A percentile compares a stretch with the other conserved stretches of the same genome.
These are phyloP conservation scores for Lunasporangiospora selenospora DNA, from an alignment of 192 early-diverging fungal genomes.

Conservation along the genomic window DNA sequence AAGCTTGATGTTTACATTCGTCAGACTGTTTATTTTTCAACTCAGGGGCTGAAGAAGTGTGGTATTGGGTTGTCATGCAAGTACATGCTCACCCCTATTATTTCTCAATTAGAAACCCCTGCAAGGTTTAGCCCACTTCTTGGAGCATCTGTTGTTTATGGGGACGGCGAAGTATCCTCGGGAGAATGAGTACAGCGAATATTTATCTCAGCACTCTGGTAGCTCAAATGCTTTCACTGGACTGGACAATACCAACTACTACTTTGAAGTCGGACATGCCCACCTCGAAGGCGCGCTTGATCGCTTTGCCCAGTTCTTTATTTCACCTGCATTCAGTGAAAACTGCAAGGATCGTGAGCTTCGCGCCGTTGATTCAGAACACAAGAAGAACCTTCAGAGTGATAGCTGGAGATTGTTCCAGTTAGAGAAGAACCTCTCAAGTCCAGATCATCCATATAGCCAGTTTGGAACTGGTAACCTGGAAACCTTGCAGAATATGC, in stretches of 20 bases:
- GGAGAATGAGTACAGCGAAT: conserved; percentile 84
- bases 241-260: conserved; percentile 86
- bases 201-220: conserved; percentile 76
- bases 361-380: conserved; percentile 95
- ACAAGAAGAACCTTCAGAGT: conserved; percentile 93
- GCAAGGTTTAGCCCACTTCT: conserved; percentile 86
- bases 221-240: conserved; percentile 84
- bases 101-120: conserved; percentile 61
- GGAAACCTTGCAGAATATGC: conserved; percentile 79
- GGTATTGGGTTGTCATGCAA: too few relatives aligned
- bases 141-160: conserved; percentile 80
- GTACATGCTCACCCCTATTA: too few relatives aligned
- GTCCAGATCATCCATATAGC: conserved; percentile 80
- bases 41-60: too few relatives aligned
- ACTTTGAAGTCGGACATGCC: conserved; percentile 78
- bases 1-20: too few relatives aligned
- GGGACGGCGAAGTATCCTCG: conserved; percentile 75
- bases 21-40: too few relatives aligned
- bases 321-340: conserved; percentile 85
- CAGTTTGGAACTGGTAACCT: conserved; percentile 94
- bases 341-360: conserved; percentile 94
- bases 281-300: conserved; percentile 65
- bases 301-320: conserved; percentile 92
- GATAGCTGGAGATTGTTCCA: conserved; percentile 93
- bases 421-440: conserved; percentile 81